Base-by-base conservation (phyloP, 192 early-diverging fungal species). In the Entomortierella beljakovae region DNA sequence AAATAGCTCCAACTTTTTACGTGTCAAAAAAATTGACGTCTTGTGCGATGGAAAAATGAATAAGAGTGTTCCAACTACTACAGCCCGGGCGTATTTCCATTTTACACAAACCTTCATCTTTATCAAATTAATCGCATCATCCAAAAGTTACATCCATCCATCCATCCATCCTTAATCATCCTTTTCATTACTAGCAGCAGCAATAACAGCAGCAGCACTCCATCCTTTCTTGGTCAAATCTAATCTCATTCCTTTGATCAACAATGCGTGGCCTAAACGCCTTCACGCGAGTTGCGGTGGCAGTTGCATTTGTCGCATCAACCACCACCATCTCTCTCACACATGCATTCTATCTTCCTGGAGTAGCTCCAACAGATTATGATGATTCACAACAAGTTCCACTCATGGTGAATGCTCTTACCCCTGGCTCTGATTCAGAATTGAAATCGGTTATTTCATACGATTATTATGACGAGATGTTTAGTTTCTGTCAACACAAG, bases 281-380 rank as follows among this genome's bases (percentile, higher is more conserved):
- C 61, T 49, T 64, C 31, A 38, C 61, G 26, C 48, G 61, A 34
- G 61, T 53, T 6, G 35, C 61, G 8, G 49, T n/a, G 20, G 20
- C 35, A 9, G 32, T 64, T 20, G 58, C 71, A n/a, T 23, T 61
- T 28, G 26, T 57, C 23, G 26, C 32, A 13, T 0, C 57, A 5
- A 31, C 61, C 16, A 53, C 32, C 18, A 29, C 54, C 32, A 50
- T 70, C 25, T 54, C 64, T 10, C 29, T 71, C 26, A 23, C 72
- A 31, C 20, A 61, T 1, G 93, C 91, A 6, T 98, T 97, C 83
- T 98, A 98, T 77, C 86, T 98, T 11, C 97, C 97, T 11, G 97
- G 97, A 34, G 93, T 98, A 31, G 94, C 95, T 1, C 97, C 97
- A 32, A 85, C 89, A 46, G 94, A 98, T 79, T 98, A 95, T 80